Evolutionary conservation across 2,329 filamentous ascomycete species (phyloP).

Genomic region (Ceratocystis harringtonii): DNA sequence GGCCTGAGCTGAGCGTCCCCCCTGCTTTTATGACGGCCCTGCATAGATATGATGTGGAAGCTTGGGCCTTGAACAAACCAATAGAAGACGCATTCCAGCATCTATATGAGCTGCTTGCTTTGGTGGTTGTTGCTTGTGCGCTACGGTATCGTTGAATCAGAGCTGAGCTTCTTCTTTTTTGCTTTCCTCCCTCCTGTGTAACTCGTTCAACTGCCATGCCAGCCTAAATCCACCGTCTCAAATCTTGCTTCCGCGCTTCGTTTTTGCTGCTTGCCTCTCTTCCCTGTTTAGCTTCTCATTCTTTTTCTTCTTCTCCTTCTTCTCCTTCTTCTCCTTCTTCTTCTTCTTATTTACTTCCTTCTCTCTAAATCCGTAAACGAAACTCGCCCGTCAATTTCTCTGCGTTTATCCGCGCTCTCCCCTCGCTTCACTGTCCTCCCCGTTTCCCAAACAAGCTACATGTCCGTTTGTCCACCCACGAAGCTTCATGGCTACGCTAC

Average conservation of each 20-base stretch:
- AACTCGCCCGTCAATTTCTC: neutral
- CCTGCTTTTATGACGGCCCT: neutral
- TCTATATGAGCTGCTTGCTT: neutral
- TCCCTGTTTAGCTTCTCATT: neutral
- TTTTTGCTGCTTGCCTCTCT: neutral
- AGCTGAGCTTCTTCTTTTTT: neutral
- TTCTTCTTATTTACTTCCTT: neutral
- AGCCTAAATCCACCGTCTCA: neutral
- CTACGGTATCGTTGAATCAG: too few species aligned
- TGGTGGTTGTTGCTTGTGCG: neutral
- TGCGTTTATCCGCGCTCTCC: neutral
- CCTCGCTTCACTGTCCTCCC: neutral
- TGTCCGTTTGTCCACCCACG: neutral
- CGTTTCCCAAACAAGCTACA: constrained; percentile 2
- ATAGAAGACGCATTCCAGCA: neutral
- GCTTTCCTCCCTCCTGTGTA: neutral
- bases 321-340: neutral
- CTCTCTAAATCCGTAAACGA: neutral
- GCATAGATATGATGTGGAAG: neutral
- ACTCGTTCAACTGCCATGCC: neutral
- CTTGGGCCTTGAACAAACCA: neutral
- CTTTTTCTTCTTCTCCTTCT: neutral
- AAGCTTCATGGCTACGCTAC: too few species aligned
- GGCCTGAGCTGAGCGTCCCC: neutral
- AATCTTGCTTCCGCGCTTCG: neutral